Evolutionary conservation across 169 alveolate genomes (phyloP).

Genomic region (Cryptosporidium sp.): DNA sequence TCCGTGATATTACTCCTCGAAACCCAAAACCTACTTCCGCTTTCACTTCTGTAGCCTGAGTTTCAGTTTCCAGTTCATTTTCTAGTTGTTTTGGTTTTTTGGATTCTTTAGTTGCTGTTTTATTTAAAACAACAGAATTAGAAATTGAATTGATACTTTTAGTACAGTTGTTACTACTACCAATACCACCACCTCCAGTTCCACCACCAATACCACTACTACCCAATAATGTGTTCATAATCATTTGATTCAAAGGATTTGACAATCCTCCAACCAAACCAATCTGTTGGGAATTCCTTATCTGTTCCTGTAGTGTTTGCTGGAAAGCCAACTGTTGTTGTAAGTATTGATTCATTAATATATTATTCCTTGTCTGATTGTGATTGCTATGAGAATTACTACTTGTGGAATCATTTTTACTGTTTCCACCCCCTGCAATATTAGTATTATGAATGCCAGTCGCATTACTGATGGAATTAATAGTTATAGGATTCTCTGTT

Average conservation of each 20-base stretch:
- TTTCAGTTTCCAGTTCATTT: too few relatives aligned
- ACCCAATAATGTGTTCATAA: not conserved
- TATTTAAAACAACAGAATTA: too few relatives aligned
- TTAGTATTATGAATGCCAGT: too few relatives aligned
- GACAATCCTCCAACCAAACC: not conserved
- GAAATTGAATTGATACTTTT: not conserved
- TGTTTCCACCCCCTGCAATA: not conserved
- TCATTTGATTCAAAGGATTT: constrained; percentile 29
- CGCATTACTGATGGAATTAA: not conserved
- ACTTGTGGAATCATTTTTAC: not conserved
- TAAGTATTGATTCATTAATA: constrained; percentile 67
- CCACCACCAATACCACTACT: not conserved
- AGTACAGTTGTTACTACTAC: not conserved
- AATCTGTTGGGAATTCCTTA: constrained; percentile 16
- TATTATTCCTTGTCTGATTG: constrained; percentile 3
- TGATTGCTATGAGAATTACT: not conserved
- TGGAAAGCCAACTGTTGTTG: constrained; percentile 63
- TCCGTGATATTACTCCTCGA: too few relatives aligned
- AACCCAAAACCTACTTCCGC: too few relatives aligned
- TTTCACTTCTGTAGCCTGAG: too few relatives aligned
- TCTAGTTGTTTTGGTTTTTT: too few relatives aligned
- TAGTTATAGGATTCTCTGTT: too few relatives aligned
- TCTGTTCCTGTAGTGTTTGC: constrained; percentile 62
- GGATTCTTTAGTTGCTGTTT: too few relatives aligned
- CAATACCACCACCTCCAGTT: not conserved